Base-by-base conservation (phyloP, 2,329 filamentous ascomycete genomes). In the Aspergillus nomiae region DNA sequence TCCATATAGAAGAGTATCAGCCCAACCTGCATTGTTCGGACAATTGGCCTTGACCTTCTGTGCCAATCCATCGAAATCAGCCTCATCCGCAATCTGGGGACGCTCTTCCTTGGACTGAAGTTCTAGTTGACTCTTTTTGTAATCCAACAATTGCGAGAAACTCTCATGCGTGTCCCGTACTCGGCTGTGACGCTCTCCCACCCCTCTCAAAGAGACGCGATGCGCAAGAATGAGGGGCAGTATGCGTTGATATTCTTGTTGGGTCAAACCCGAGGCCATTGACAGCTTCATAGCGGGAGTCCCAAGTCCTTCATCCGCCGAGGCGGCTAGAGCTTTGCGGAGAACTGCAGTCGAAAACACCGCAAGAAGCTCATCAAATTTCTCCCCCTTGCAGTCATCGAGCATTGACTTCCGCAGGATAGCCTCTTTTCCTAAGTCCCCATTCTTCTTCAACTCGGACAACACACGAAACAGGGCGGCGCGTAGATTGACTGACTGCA, bases 331-430 rank as follows among this genome's bases (percentile, higher is more conserved):
- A 0, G 86, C 77, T 72, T 90, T 92, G 72, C 91, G 91, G 65
- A 98, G 77, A 0, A 97, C 93, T 0, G 88, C 86, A 16, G 91
- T 91, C 1, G 94, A 97, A 71, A 99, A 96, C 0, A 88, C 84
- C 3, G 92, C 88, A 32, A 98, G 83, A 1, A 97, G 81, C 73
- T 99, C 95, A 74, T 94, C 93, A 60, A 98, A 87, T 66, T 92
- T 89, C 60, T 97, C 93, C 7, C 94, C 94, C 68, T 91, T 94
- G 80, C 95, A 99, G 71, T 99, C 94, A 74, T 99, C 95, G 58
- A 99, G 83, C 92, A 97, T 97, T 0, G 92, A 96, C 81, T 97
- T 97, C 58, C 95, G 88, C 36, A 98, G 80, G 0, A 96, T 86
- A 0, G 87, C 86, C 72, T 97, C 93, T 56, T 92, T 85, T 3